These are phyloP conservation scores for Boechera stricta DNA, from an alignment of 345 rosid species.

Conservation along the genomic window DNA sequence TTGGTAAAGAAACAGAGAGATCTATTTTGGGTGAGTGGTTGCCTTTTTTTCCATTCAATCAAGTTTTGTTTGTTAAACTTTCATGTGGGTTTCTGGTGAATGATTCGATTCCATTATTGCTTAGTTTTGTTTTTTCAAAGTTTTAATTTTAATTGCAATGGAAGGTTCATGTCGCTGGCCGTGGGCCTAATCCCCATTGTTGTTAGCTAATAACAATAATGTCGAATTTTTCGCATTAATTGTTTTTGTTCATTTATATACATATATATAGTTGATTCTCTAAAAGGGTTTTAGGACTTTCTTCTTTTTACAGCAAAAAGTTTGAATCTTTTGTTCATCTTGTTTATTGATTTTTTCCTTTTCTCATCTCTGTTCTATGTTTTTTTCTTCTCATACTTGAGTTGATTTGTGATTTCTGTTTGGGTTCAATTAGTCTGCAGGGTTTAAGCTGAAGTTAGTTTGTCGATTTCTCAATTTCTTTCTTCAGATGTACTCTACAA, in stretches of 20 bases:
- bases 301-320: slow-evolving; percentile 25
- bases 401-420: slow-evolving; percentile 11
- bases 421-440: slow-evolving; percentile 29
- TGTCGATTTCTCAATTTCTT: slow-evolving; percentile 15
- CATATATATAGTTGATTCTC: slow-evolving; percentile 11
- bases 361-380: background rate
- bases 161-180: slow-evolving; percentile 39
- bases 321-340: slow-evolving; percentile 13
- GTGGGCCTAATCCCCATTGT: slow-evolving; percentile 46
- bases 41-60: background rate
- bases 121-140: background rate
- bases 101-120: slow-evolving; percentile 42
- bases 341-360: background rate
- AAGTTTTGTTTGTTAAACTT: slow-evolving; percentile 18
- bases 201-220: slow-evolving; percentile 43
- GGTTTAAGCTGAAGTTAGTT: slow-evolving; percentile 33
- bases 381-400: background rate
- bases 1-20: slow-evolving; percentile 22
- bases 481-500: slow-evolving; percentile 40
- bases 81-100: slow-evolving; percentile 48
- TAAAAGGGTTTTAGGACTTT: slow-evolving; percentile 36
- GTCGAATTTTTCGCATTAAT: slow-evolving; percentile 20
- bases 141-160: slow-evolving; percentile 11
- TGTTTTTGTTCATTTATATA: slow-evolving; percentile 4
- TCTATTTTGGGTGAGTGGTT: slow-evolving; percentile 38